Percentiles rank a stretch among this genome's conserved stretches.
Evolutionary conservation across 2,329 filamentous ascomycete species (phyloP).

Genomic region (Aspergillus tamarii): DNA sequence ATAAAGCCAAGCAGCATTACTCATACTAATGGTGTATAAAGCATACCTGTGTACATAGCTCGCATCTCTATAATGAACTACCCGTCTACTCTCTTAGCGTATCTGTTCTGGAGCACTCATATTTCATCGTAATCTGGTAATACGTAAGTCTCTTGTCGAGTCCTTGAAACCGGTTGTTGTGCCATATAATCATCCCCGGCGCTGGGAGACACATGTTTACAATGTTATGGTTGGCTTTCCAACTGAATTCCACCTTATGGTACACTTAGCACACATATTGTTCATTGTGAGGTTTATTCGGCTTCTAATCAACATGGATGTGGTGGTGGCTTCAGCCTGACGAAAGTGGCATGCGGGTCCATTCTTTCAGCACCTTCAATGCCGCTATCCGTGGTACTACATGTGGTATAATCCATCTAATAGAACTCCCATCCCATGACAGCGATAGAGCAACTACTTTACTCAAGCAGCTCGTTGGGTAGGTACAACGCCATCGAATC

Average conservation of each 20-base stretch:
- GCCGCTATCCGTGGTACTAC: not conserved
- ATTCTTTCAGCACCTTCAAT: not conserved
- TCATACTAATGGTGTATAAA: not conserved
- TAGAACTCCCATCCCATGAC: not conserved
- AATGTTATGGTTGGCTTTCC: too few species aligned
- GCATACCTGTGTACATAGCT: not conserved
- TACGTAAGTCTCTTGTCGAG: not conserved
- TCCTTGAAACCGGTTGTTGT: not conserved
- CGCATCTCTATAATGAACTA: not conserved
- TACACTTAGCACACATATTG: not conserved
- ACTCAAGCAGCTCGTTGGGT: not conserved
- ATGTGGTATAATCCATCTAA: not conserved
- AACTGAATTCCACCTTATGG: too few species aligned
- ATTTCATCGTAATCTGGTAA: not conserved
- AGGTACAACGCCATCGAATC: slow-evolving; percentile 36
- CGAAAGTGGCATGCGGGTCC: not conserved
- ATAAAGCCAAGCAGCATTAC: not conserved
- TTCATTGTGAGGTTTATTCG: not conserved
- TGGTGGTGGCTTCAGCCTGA: not conserved
- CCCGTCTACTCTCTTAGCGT: not conserved
- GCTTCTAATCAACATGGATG: not conserved
- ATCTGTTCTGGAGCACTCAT: not conserved
- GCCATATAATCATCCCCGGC: not conserved
- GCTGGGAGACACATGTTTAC: too few species aligned
- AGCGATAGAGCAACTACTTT: not conserved